A percentile compares a stretch with the other conserved stretches of the same genome.
Evolutionary conservation across 75 land plant genomes (phyloP).

Genomic region (Pinus taeda): DNA sequence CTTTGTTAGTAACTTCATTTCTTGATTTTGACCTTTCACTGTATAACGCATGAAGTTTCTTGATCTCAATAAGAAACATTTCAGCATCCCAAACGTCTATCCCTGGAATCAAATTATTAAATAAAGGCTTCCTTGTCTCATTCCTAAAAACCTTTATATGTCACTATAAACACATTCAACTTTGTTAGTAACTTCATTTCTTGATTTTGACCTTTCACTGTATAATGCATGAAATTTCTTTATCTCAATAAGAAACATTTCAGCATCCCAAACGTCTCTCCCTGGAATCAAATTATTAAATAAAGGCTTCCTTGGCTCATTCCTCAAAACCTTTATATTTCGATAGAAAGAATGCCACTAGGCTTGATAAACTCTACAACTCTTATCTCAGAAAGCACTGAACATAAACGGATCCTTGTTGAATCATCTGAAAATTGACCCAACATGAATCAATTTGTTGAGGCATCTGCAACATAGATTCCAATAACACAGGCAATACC

Average conservation of each 20-base stretch:
- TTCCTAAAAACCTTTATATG: slow-evolving; percentile 56
- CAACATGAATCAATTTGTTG: slow-evolving; percentile 75
- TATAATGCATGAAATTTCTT: slow-evolving; percentile 24
- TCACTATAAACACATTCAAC: neutral
- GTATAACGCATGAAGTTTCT: slow-evolving; percentile 23
- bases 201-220: slow-evolving; percentile 13
- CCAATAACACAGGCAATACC: slow-evolving; percentile 36
- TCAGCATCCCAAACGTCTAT: slow-evolving; percentile 86
- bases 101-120: slow-evolving; percentile 62
- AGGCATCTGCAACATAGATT: slow-evolving; percentile 82
- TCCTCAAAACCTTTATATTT: slow-evolving; percentile 70
- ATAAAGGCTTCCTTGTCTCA: slow-evolving; percentile 76
- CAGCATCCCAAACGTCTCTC: slow-evolving; percentile 82
- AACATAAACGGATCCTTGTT: slow-evolving; percentile 60
- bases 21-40: slow-evolving; percentile 13
- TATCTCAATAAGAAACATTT: slow-evolving; percentile 60
- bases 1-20: slow-evolving; percentile 1
- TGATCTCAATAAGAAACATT: slow-evolving; percentile 57
- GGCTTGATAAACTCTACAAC: slow-evolving; percentile 93
- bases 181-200: slow-evolving; percentile 2
- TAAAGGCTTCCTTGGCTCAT: slow-evolving; percentile 77
- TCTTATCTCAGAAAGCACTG: slow-evolving; percentile 74
- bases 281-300: slow-evolving; percentile 65
- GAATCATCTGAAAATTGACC: slow-evolving; percentile 88
- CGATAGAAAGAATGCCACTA: slow-evolving; percentile 51